Percentiles rank a stretch among this genome's conserved stretches.
These are phyloP conservation scores for Amborella trichopoda DNA, from an alignment of 164 flowering plant genomes.

Conservation along the genomic window DNA sequence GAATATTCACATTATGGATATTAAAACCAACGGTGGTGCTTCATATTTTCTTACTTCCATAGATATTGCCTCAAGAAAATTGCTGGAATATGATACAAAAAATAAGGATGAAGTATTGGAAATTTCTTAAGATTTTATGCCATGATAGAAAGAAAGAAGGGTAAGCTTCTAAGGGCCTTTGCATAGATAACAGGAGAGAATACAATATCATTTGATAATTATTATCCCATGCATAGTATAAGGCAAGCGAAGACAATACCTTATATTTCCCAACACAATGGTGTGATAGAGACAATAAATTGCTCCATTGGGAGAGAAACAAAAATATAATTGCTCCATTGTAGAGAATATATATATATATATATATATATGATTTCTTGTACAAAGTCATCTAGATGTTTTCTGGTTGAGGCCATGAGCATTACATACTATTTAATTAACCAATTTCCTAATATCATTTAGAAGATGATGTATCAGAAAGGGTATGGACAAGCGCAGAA, in stretches of 20 bases:
- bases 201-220: no score
- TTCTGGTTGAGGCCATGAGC: neutral
- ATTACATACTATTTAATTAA: neutral
- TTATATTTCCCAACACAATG: neutral
- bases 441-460: neutral
- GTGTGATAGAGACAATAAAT: neutral
- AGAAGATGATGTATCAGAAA: no score
- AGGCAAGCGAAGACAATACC: neutral
- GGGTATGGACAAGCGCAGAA: neutral
- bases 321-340: neutral
- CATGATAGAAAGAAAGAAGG: neutral
- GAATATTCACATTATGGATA: neutral
- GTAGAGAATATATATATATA: neutral
- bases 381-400: neutral
- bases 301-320: no score
- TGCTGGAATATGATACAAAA: neutral
- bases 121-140: neutral
- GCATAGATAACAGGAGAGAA: neutral
- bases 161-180: neutral
- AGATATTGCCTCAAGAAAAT: conserved; percentile 1
- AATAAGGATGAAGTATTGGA: conserved; percentile 1
- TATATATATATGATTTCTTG: neutral
- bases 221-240: neutral
- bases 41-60: neutral
- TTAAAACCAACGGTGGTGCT: neutral